These are phyloP conservation scores for Udeniomyces megalosporus DNA, from an alignment of 768 basidiomycete species.

Conservation along the genomic window DNA sequence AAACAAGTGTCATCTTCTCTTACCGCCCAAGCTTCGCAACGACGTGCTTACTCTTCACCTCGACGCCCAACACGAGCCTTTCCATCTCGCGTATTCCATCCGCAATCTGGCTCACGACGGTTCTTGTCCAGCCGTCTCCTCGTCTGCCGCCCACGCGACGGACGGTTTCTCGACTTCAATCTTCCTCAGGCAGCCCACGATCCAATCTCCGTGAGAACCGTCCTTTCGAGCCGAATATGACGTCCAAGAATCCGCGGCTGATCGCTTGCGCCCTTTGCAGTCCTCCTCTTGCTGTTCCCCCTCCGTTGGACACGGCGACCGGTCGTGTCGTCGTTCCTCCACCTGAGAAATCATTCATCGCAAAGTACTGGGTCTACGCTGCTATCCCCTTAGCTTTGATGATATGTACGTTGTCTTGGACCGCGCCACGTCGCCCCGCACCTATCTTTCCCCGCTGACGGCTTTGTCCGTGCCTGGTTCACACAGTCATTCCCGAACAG, in stretches of 20 bases:
- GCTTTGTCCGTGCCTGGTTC: neutral
- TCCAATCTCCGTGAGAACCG: neutral
- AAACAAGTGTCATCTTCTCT: constrained; percentile 2
- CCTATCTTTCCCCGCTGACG: neutral
- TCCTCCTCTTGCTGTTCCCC: no score
- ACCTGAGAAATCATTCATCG: neutral
- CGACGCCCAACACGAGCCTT: neutral
- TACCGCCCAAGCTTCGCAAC: neutral
- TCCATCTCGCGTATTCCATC: constrained; percentile 1
- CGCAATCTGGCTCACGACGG: constrained; percentile 3
- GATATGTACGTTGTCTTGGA: no score
- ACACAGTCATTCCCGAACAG: neutral
- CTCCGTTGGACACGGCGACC: no score
- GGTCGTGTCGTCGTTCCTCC: no score
- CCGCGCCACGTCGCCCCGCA: no score
- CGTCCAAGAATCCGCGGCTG: no score
- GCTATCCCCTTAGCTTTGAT: constrained; percentile 1
- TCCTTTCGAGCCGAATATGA: no score
- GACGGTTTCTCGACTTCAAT: constrained; percentile 2
- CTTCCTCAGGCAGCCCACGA: neutral
- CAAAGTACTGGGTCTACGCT: constrained; percentile 9
- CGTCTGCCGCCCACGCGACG: neutral
- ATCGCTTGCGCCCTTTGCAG: neutral
- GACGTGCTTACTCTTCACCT: neutral
- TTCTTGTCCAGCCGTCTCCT: neutral